phyloP scores from a whole-genome alignment of 768 basidiomycete species.

The Lentinula guzmanii region DNA sequence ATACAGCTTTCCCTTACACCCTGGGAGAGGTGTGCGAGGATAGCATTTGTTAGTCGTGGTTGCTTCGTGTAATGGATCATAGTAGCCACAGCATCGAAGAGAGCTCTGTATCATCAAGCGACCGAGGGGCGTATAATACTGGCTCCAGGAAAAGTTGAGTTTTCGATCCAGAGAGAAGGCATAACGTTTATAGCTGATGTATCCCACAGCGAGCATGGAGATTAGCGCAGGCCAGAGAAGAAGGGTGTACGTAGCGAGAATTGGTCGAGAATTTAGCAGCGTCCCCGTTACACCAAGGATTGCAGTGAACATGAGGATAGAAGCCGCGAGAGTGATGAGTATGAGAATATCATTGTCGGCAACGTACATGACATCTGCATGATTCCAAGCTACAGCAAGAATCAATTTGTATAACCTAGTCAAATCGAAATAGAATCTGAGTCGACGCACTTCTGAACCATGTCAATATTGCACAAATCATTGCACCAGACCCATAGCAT shows the following conservation, averaged over 20 bases:
- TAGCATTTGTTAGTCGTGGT: slow-evolving; percentile 55
- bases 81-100: slow-evolving; percentile 63
- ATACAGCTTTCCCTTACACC: slow-evolving; percentile 58
- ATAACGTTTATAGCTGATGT: slow-evolving; percentile 59
- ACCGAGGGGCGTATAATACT: slow-evolving; percentile 49
- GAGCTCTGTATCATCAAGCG: slow-evolving; percentile 56
- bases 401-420: neutral
- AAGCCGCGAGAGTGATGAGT: slow-evolving; percentile 52
- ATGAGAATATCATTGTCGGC: slow-evolving; percentile 51
- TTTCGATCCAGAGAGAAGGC: slow-evolving; percentile 60
- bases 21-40: slow-evolving; percentile 54
- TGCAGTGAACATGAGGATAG: slow-evolving; percentile 50
- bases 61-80: slow-evolving; percentile 53
- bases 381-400: slow-evolving; percentile 41
- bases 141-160: slow-evolving; percentile 63
- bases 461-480: slow-evolving; percentile 48
- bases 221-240: slow-evolving; percentile 62
- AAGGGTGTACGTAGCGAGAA: slow-evolving; percentile 61
- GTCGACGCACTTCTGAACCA: slow-evolving; percentile 49
- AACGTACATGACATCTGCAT: slow-evolving; percentile 58
- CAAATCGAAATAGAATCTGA: no score
- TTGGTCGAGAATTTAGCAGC: slow-evolving; percentile 60
- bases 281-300: slow-evolving; percentile 56
- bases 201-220: slow-evolving; percentile 55
- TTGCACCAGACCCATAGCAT: slow-evolving; percentile 42